Conservation (phyloP, 1,284 basidiomycete genomes). For the Hemileia vastatrix region DNA sequence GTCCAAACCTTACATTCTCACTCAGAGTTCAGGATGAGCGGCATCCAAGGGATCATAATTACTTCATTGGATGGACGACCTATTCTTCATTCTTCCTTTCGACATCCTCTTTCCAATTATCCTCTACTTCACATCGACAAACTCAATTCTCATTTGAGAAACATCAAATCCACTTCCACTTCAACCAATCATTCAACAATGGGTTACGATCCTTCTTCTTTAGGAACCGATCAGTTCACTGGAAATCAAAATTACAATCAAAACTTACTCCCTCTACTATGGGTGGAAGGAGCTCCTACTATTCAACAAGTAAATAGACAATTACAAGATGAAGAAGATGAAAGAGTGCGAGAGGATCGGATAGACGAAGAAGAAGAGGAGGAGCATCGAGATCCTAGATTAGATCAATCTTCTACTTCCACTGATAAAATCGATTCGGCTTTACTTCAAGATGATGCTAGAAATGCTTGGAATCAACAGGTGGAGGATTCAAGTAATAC, state of each 20-base stretch:
- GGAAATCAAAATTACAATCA: not conserved
- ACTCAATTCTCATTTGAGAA: no score
- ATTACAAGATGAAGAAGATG: not conserved
- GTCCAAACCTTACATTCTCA: no score
- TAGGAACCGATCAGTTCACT: not conserved
- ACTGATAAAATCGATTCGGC: constrained; percentile 8
- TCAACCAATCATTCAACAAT: no score
- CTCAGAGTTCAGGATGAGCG: no score
- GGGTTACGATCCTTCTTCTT: not conserved
- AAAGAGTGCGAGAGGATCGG: not conserved
- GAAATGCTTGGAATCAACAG: constrained; percentile 22
- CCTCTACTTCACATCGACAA: no score
- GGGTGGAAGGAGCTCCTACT: not conserved
- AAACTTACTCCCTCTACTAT: not conserved
- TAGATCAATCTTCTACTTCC: not conserved
- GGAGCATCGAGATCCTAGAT: not conserved
- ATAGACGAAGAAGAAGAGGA: not conserved
- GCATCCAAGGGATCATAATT: no score
- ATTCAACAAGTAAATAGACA: not conserved
- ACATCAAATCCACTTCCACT: no score
- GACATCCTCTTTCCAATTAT: no score
- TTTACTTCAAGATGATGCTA: constrained; percentile 15
- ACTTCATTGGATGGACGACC: no score
- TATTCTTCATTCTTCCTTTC: no score
- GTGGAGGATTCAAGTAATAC: constrained; percentile 21